Evolutionary conservation across 495 filamentous ascomycete species (phyloP).

Genomic region (Xylaria nigripes): DNA sequence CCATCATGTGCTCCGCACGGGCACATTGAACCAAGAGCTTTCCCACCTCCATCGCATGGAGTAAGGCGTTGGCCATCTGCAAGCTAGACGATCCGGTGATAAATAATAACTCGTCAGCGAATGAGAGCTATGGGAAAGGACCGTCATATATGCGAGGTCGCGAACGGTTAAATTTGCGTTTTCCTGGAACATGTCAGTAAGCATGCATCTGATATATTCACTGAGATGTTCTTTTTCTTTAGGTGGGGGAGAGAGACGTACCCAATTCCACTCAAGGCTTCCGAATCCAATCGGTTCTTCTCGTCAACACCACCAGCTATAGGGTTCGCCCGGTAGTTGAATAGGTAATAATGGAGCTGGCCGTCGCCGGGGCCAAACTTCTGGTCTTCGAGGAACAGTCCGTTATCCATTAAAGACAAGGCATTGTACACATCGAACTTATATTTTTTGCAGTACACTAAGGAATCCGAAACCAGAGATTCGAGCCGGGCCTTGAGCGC

Average conservation of each 20-base stretch:
- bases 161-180: slow-evolving; percentile 21
- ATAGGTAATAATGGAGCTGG: slow-evolving; percentile 90
- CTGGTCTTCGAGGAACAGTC: slow-evolving; percentile 81
- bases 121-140: neutral
- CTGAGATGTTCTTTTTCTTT: slow-evolving; percentile 26
- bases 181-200: slow-evolving; percentile 23
- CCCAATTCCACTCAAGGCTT: slow-evolving; percentile 75
- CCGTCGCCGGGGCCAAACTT: slow-evolving; percentile 93
- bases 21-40: neutral
- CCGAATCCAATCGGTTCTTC: slow-evolving; percentile 63
- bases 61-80: neutral
- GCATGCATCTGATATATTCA: neutral
- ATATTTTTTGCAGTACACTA: slow-evolving; percentile 78
- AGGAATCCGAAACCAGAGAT: slow-evolving; percentile 68
- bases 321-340: slow-evolving; percentile 82
- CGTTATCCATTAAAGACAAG: slow-evolving; percentile 85
- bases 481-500: slow-evolving; percentile 66
- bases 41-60: neutral
- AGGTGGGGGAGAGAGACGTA: slow-evolving; percentile 53
- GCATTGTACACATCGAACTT: slow-evolving; percentile 97
- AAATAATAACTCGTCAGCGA: neutral
- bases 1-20: slow-evolving; percentile 2
- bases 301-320: slow-evolving; percentile 77
- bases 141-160: neutral
- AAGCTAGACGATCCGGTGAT: neutral